Base-by-base conservation (phyloP, 1,284 basidiomycete species). In the Takashimella tepidaria region DNA sequence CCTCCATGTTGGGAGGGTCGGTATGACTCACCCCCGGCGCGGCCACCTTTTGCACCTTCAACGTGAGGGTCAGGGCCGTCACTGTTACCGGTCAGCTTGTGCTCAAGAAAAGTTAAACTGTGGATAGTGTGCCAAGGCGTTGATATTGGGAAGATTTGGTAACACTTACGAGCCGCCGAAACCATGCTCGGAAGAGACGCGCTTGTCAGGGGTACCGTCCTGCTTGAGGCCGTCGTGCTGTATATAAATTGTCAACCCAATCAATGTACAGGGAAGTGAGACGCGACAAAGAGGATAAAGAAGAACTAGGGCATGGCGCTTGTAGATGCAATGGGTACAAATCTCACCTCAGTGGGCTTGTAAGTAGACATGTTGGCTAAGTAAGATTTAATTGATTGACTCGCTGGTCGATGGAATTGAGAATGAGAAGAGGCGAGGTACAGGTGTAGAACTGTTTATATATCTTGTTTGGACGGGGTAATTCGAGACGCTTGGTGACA, bases 201-300 rank as follows among this genome's bases (percentile, higher is more conserved):
- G 61, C 68, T 73, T 72, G 66, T 75, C 71, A 40, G 70, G 71
- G 44, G 66, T 64, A 44, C 72, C 72, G 60, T 70, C 67, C 59
- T 69, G 60, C 57, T 65, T 68, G 56, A 72, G 63, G 49, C 67
- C 67, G 49, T 68, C 70, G 60, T 72, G 68, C 68, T 71, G 45
- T 5, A n/a, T n/a, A 37, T n/a, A 42, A 42, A 46, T 54, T 24
- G 40, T 44, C 16, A 24, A 41, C 20, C 31, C 13, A 45, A 47
- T 19, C 25, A 24, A 21, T 45, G 44, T n/a, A 50, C 19, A 24
- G 27, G n/a, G n/a, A 50, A 20, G 26, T 25, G 27, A 5, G 24
- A 37, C 31, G 16, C 8, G 31, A 20, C 16, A 51, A 20, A 16
- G 31, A 46, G 51, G 27, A 24, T 25, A 25, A 4, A 20, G 1